Evolutionary conservation across 2,329 filamentous ascomycete species (phyloP), one percentile per base, ranked within the genome.

Genomic region (Truncatella angustata): DNA sequence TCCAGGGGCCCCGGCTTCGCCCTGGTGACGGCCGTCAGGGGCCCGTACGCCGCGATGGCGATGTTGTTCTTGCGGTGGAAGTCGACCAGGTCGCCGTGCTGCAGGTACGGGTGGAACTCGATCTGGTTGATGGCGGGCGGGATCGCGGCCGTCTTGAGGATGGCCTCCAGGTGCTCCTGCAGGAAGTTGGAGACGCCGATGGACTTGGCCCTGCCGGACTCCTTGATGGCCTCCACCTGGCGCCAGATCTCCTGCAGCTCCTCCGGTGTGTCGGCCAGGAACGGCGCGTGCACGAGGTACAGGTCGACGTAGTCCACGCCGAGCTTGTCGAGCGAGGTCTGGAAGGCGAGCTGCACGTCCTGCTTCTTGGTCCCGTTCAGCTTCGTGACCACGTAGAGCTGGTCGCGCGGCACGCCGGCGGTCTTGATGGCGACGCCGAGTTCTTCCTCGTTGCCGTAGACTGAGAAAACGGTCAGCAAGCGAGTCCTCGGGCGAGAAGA

Each of bases 131-230:
- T 80, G 5, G 81, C 84, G 1, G 90, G 90, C 3, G 74, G 65
- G 54, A 87, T 66, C 59, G 78, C 80, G 47, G 85, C 84, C 4
- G 83, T 82, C 64, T 78, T 66, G 2, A 86, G 71, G 37, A 86
- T 64, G 3, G 71, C 63, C 64, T 86, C 78, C 18, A 87, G 68
- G 58, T 87, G 73, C 39, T 71, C 63, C 59, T 77, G 71, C 28
- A 81, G 62, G 63, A 88, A 93, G 73, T 93, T 94, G 62, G 86
- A 90, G 12, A 94, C 85, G 48, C 90, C 90, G 59, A 94, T 91
- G 51, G 85, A 83, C 58, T 76, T 79, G 45, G 82, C 84, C 55
- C 81, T 81, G 56, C 87, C 87, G 1, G 81, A 79, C 40, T 80
- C 80, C 65, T 85, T 78, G 76, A 92, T 84, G 26, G 81, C 81